Base-by-base conservation (phyloP, 176 grass and related monocot species). In the Secale cereale region DNA sequence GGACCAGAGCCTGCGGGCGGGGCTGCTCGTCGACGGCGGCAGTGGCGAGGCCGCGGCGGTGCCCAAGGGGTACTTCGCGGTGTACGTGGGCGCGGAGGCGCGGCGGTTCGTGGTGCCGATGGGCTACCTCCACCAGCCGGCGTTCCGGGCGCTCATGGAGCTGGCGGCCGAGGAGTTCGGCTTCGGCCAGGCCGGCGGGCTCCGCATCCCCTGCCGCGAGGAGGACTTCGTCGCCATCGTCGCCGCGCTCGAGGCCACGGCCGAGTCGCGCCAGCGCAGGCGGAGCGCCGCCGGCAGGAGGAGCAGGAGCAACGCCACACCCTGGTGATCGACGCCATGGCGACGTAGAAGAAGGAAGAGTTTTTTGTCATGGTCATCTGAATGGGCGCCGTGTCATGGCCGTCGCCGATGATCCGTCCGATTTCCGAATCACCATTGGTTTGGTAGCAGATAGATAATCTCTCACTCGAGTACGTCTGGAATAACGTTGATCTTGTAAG, bases 101-200 rank as follows among this genome's bases (percentile, higher is more conserved):
- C 68, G 83, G 22, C 76, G 87, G 11, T 91, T 89, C 65, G 89
- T 94, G 31, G 90, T 94, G 84, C 92, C 89, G 11, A 94, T 81
- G 46, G 32, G 26, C 70, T 89, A 85, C 35, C 92, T 94, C 73
- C 27, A 73, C 11, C 81, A 79, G 59, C 87, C 84, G 37, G 73
- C 66, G 45, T 91, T 94, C 78, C 70, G 37, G 66, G 73, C 25
- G 12, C 72, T 94, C 73, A 89, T 94, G 92, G 92, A 94, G 81
- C 81, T 45, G 31, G 84, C 82, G 73, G 89, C 86, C 7, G 92
- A 94, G 78, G 92, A 94, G 87, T 94, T 94, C 61, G 92, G 92
- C 7, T 94, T 91, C 81, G 84, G 65, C 65, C 89, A 87, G 78
- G 69, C 74, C 14, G 85, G 60, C 28, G 89, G 84, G 4, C 74